These are phyloP conservation scores for Hemileccinum impolitum DNA, from an alignment of 768 basidiomycete genomes.

Conservation along the genomic window DNA sequence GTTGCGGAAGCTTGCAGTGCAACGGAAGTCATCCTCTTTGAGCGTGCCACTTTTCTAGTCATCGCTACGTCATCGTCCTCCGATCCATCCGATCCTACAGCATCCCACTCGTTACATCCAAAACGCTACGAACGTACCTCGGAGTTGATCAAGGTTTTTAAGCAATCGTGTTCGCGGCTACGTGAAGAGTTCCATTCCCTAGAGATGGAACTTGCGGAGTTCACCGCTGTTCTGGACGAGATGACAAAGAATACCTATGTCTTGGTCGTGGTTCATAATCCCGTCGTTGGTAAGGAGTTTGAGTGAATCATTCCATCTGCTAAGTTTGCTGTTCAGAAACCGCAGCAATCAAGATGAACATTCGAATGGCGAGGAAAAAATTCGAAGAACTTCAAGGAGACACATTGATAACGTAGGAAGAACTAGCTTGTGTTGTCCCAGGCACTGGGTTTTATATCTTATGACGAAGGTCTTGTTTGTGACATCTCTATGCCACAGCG, in stretches of 20 bases:
- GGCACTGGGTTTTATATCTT: not conserved
- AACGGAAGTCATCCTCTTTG: conserved; percentile 93
- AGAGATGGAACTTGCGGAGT: conserved; percentile 82
- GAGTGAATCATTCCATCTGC: not conserved
- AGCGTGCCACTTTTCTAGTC: conserved; percentile 96
- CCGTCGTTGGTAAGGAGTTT: conserved; percentile 65
- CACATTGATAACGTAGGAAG: conserved; percentile 38
- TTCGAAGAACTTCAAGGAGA: conserved; percentile 88
- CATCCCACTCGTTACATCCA: conserved; percentile 50
- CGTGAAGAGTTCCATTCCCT: conserved; percentile 83
- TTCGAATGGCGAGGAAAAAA: conserved; percentile 79
- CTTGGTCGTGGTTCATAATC: conserved; percentile 84
- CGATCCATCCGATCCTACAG: conserved; percentile 30
- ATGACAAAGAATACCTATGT: conserved; percentile 94
- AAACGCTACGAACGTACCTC: conserved; percentile 85
- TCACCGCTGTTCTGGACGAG: conserved; percentile 87
- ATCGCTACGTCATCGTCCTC: conserved; percentile 76
- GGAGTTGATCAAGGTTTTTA: conserved; percentile 94
- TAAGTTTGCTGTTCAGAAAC: conserved; percentile 55
- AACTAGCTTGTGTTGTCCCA: not conserved
- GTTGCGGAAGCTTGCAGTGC: conserved; percentile 87
- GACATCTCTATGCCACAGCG: not conserved
- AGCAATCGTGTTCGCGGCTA: conserved; percentile 82
- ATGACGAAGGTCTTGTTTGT: not conserved
- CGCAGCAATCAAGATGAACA: conserved; percentile 83